A percentile compares a stretch with the other conserved stretches of the same genome.
These are phyloP conservation scores for Phytophthora melonis DNA, from an alignment of 352 stramenopile species.

Conservation along the genomic window DNA sequence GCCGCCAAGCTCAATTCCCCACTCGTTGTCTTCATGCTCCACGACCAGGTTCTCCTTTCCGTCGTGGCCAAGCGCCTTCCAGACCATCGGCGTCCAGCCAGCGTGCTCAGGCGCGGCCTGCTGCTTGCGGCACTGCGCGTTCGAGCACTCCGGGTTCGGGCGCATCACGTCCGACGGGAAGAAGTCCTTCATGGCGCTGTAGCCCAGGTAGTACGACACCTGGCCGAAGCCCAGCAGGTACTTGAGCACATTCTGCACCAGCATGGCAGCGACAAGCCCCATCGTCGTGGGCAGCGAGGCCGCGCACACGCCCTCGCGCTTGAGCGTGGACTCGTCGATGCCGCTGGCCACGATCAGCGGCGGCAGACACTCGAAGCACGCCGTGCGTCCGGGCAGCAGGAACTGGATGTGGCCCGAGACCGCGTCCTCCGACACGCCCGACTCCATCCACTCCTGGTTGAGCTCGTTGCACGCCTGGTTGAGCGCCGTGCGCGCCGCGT, in stretches of 20 bases:
- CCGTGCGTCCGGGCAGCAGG: conserved; percentile 83
- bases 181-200: conserved; percentile 90
- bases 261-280: conserved; percentile 85
- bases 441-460: conserved; percentile 92
- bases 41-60: conserved; percentile 56
- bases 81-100: conserved; percentile 80
- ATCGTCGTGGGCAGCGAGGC: conserved; percentile 92
- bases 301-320: conserved; percentile 89
- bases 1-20: conserved; percentile 82
- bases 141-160: conserved; percentile 88
- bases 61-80: conserved; percentile 65
- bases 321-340: conserved; percentile 89
- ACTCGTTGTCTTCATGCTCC: conserved; percentile 86
- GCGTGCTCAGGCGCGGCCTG: conserved; percentile 58
- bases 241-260: conserved; percentile 92
- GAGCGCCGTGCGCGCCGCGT: conserved; percentile 84
- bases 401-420: conserved; percentile 92
- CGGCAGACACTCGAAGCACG: conserved; percentile 91
- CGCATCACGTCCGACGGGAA: conserved; percentile 86
- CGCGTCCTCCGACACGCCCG: conserved; percentile 90
- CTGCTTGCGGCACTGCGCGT: conserved; percentile 77
- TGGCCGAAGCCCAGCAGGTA: conserved; percentile 87
- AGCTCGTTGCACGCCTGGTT: conserved; percentile 92
- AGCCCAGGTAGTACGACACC: conserved; percentile 90
- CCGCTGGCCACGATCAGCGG: conserved; percentile 88